A percentile compares a stretch with the other conserved stretches of the same genome.
phyloP scores from a whole-genome alignment of 2,329 filamentous ascomycete species.

The Calycina herbarum region DNA sequence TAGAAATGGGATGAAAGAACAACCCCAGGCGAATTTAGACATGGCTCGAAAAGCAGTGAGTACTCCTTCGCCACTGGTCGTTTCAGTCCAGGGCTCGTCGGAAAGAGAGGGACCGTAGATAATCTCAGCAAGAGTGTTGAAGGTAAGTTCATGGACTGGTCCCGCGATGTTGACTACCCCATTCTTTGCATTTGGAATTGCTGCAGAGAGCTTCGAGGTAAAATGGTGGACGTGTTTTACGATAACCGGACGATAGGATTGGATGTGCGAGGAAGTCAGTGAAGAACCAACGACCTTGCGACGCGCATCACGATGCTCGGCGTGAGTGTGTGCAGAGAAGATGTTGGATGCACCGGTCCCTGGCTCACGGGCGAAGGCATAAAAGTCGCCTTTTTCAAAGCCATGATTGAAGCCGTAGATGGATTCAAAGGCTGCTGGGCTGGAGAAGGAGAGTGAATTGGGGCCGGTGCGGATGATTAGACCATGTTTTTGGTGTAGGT shows the following conservation, averaged over 20 bases:
- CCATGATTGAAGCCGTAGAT: slow-evolving; percentile 46
- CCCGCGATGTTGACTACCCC: slow-evolving; percentile 2
- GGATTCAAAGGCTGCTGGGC: slow-evolving; percentile 45
- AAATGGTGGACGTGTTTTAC: slow-evolving; percentile 1
- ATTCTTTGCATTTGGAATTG: neutral
- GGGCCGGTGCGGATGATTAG: slow-evolving; percentile 23
- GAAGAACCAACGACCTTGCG: slow-evolving; percentile 15
- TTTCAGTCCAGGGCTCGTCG: slow-evolving; percentile 6
- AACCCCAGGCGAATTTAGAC: neutral
- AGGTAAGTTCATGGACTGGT: slow-evolving; percentile 11
- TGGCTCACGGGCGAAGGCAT: slow-evolving; percentile 15
- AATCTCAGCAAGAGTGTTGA: slow-evolving; percentile 15
- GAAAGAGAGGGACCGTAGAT: slow-evolving; percentile 13
- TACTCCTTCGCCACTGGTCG: neutral
- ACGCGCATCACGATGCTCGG: slow-evolving; percentile 12
- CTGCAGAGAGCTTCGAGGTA: neutral
- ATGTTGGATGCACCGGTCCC: slow-evolving; percentile 2
- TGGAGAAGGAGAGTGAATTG: slow-evolving; percentile 35
- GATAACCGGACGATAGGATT: neutral
- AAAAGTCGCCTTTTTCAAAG: slow-evolving; percentile 18
- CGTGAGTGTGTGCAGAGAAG: slow-evolving; percentile 13
- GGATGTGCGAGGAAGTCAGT: slow-evolving; percentile 6
- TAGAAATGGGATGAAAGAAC: neutral
- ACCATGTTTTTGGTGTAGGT: slow-evolving; percentile 15
- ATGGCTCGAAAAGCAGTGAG: neutral